phyloP scores from a whole-genome alignment of 352 stramenopile genomes.

The Plasmopara viticola region DNA sequence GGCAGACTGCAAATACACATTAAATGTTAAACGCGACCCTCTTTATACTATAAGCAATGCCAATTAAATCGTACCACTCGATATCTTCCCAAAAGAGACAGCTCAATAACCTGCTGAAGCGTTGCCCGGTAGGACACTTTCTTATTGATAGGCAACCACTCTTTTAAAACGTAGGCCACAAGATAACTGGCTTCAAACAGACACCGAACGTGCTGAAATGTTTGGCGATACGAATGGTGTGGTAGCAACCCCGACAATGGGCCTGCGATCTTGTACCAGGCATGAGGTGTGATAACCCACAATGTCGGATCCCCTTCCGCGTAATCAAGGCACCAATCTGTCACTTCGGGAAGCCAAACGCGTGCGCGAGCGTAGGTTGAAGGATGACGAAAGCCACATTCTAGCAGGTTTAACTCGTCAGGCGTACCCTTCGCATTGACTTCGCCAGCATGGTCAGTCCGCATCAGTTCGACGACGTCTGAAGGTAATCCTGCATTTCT shows the following conservation, averaged over 20 bases:
- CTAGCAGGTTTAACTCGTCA: constrained; percentile 72
- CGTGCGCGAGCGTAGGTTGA: constrained; percentile 48
- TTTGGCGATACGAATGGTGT: constrained; percentile 60
- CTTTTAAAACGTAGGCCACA: constrained; percentile 78
- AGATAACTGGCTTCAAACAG: constrained; percentile 81
- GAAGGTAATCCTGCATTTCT: constrained; percentile 30
- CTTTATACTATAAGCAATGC: constrained; percentile 4
- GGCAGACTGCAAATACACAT: constrained; percentile 37
- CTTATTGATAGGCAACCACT: constrained; percentile 83
- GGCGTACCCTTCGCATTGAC: constrained; percentile 41
- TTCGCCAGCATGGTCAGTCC: constrained; percentile 46
- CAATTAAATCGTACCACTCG: constrained; percentile 44
- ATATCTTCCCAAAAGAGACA: constrained; percentile 67
- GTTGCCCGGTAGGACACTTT: constrained; percentile 80
- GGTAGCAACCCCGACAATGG: constrained; percentile 69
- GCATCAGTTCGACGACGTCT: constrained; percentile 72
- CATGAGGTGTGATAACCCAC: constrained; percentile 76
- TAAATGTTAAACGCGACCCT: constrained; percentile 21
- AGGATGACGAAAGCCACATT: constrained; percentile 75
- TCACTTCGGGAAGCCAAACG: constrained; percentile 81
- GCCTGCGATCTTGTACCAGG: constrained; percentile 84
- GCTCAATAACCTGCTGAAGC: constrained; percentile 73
- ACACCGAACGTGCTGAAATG: constrained; percentile 67
- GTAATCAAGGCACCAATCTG: constrained; percentile 85
- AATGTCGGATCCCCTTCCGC: constrained; percentile 77